A percentile compares a stretch with the other conserved stretches of the same genome.
Conservation (phyloP, 306 rosid species). For the Citrullus mucosospermus region DNA sequence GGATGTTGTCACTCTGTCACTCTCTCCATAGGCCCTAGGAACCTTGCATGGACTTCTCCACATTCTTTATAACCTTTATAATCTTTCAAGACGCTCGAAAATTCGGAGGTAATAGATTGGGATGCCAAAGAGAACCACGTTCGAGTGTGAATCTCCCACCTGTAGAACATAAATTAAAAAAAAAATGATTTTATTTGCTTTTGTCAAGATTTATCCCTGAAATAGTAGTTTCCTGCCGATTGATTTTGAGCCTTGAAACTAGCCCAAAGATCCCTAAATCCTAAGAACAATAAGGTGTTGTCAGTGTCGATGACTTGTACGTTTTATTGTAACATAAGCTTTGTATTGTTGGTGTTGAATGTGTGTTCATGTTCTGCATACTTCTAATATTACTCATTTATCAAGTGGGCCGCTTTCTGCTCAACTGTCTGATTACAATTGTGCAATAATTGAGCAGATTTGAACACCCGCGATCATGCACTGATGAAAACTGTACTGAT, state of each 20-base stretch:
- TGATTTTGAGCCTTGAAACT: too few species aligned
- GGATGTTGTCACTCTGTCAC: not conserved
- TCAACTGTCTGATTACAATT: not conserved
- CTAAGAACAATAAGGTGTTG: too few species aligned
- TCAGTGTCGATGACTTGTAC: too few species aligned
- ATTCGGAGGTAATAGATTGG: too few species aligned
- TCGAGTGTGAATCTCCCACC: too few species aligned
- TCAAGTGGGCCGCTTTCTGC: not conserved
- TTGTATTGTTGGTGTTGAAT: not conserved
- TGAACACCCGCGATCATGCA: conserved; percentile 60
- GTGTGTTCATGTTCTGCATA: not conserved
- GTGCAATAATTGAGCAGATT: conserved; percentile 39
- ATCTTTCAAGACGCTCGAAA: not conserved
- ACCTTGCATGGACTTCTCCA: not conserved
- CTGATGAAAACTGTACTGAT: conserved; percentile 59
- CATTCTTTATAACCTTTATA: not conserved
- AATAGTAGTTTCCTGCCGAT: too few species aligned
- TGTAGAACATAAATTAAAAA: too few species aligned
- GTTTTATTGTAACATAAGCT: not conserved
- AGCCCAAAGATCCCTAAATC: too few species aligned
- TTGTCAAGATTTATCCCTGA: too few species aligned
- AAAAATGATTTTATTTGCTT: too few species aligned
- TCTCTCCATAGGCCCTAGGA: not conserved
- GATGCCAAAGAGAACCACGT: too few species aligned
- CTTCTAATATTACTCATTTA: not conserved